Evolutionary conservation across 371 early-diverging fungal species (phyloP).

Genomic region (Paraphysoderma sedebokerense): DNA sequence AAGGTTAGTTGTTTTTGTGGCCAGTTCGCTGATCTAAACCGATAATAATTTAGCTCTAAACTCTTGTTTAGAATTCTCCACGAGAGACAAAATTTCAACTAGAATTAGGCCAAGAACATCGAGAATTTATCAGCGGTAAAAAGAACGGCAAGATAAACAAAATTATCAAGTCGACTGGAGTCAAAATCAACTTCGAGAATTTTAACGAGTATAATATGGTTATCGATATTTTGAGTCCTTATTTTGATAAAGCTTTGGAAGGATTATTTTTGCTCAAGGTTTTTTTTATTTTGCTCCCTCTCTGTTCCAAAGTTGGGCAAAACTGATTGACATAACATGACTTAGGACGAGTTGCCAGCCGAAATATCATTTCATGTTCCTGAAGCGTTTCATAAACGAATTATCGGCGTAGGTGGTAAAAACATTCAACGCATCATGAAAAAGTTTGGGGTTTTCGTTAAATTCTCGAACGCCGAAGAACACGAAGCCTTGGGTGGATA

Average conservation of each 20-base stretch:
- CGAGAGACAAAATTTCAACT: slow-evolving; percentile 32
- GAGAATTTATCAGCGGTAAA: slow-evolving; percentile 84
- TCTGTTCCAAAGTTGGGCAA: background rate
- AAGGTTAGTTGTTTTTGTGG: slow-evolving; percentile 4
- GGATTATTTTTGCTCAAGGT: slow-evolving; percentile 48
- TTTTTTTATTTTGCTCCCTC: background rate
- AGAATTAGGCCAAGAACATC: slow-evolving; percentile 62
- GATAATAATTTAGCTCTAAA: slow-evolving; percentile 6
- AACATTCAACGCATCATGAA: slow-evolving; percentile 93
- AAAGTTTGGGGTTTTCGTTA: slow-evolving; percentile 84
- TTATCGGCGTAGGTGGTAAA: slow-evolving; percentile 88
- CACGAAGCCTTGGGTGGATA: slow-evolving; percentile 57
- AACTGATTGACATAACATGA: background rate
- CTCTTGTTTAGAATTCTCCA: slow-evolving; percentile 4
- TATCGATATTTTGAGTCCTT: slow-evolving; percentile 45
- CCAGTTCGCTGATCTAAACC: background rate
- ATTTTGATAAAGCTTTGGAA: slow-evolving; percentile 36
- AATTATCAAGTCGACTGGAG: slow-evolving; percentile 62
- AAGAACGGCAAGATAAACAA: slow-evolving; percentile 89
- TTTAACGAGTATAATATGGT: slow-evolving; percentile 57
- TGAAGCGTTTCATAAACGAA: slow-evolving; percentile 76
- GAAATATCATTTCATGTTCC: slow-evolving; percentile 76
- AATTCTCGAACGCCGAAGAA: slow-evolving; percentile 71
- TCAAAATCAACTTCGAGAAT: slow-evolving; percentile 33
- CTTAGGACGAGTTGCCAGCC: slow-evolving; percentile 73